Evolutionary conservation across 2,329 filamentous ascomycete genomes (phyloP).

Genomic region (Sporothrix schenckii): DNA sequence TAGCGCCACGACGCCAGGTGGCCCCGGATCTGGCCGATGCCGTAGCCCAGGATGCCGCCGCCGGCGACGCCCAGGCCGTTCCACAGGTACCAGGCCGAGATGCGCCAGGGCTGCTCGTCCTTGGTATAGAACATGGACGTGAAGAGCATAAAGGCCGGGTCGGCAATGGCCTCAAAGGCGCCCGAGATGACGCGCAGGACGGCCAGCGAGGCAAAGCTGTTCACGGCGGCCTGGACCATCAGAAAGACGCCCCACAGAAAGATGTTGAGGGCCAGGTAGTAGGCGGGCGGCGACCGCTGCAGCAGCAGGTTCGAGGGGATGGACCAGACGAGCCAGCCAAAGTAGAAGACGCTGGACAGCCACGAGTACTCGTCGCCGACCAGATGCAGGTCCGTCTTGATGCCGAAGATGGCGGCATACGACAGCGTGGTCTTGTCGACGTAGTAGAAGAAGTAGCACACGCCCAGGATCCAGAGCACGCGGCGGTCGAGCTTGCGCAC

Average conservation of each 20-base stretch:
- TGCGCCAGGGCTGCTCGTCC: not conserved
- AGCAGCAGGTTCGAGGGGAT: not conserved
- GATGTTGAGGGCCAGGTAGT: constrained; percentile 12
- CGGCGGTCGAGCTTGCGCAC: constrained; percentile 8
- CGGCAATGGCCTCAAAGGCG: not conserved
- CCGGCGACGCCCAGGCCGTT: not conserved
- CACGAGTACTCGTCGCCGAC: constrained; percentile 1
- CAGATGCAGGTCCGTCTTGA: not conserved
- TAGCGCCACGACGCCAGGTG: constrained; percentile 5
- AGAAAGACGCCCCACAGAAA: not conserved
- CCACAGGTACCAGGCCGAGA: not conserved
- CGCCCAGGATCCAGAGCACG: constrained; percentile 7
- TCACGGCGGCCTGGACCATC: constrained; percentile 8
- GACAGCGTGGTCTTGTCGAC: constrained; percentile 13
- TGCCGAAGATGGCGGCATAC: constrained; percentile 1
- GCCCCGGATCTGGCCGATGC: not conserved
- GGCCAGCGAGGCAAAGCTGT: not conserved
- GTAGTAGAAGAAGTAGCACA: constrained; percentile 10
- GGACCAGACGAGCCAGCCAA: constrained; percentile 6
- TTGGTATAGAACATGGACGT: not conserved
- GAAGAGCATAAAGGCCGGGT: constrained; percentile 8
- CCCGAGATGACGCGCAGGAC: not conserved
- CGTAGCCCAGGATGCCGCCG: not conserved
- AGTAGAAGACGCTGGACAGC: constrained; percentile 7
- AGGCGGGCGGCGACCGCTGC: not conserved